Evolutionary conservation across 176 grass and related monocot genomes (phyloP), one percentile per base, ranked within the genome.

Genomic region (maize (Zea mays)): DNA sequence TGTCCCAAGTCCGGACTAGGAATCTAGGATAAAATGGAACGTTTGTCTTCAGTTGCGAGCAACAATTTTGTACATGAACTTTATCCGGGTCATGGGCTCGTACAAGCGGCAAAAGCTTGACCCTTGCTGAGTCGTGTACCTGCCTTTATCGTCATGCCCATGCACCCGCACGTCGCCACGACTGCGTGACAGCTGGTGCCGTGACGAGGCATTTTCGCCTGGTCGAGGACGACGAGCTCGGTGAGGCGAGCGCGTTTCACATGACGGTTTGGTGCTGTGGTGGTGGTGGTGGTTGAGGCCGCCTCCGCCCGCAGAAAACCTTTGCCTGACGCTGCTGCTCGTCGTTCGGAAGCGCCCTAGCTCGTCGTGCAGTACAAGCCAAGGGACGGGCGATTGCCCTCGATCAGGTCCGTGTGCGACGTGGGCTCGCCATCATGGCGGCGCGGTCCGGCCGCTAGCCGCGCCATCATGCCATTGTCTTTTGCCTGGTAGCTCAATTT

Each of bases 121-220:
- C 84, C 72, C 14, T 51, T 34, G 58, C 59, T 27, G 27, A 14
- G 20, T 13, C 27, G 21, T 14, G 48, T 27, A 27, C 20, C 55
- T 2, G 0, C 71, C 74, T 61, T 61, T 73, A 54, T 83, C 86
- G 10, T 54, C 58, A 40, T 40, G 73, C 79, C 19, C 34, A 40
- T 40, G 79, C 73, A 33, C 40, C 40, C 39, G 65, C 65, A n/a
- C 69, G 72, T 59, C 41, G 50, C 46, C 48, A 75, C 52, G 62
- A 13, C 62, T 62, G 86, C 75, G 69, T 4, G 69, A 74, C 86
- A 87, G 85, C 79, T 79, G 60, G 85, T 49, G 66, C 48, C 64
- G 44, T 42, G 48, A 58, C 78, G 5, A 56, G 54, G 36, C 78
- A 6, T 27, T 5, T 16, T 10, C 4, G 8, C 2, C 8, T 20